phyloP scores from a whole-genome alignment of 805 yeast species.

The Spathaspora gorwiae region DNA sequence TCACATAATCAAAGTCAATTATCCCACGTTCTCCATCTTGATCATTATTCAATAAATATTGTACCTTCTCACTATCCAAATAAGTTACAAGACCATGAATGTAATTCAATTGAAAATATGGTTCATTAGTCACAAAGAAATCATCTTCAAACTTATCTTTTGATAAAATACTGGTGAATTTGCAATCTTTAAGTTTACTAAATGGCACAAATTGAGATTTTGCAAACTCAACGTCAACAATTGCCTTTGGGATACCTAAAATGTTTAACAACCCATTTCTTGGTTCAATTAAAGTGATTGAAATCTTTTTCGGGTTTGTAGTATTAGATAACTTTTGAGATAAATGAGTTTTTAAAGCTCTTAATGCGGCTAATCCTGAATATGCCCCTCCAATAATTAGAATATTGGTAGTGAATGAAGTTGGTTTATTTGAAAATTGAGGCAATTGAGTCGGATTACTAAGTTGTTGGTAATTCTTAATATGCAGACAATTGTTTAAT shows the following conservation, averaged over 20 bases:
- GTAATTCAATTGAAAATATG: conserved; percentile 20
- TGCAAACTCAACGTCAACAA: conserved; percentile 37
- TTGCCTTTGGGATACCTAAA: conserved; percentile 35
- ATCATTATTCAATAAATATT: conserved; percentile 17
- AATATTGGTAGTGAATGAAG: conserved; percentile 27
- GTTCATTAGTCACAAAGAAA: conserved; percentile 7
- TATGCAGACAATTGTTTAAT: background rate
- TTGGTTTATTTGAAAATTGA: background rate
- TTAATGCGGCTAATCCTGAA: conserved; percentile 35
- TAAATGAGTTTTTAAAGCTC: conserved; percentile 23
- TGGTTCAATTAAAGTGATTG: conserved; percentile 37
- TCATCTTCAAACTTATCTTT: conserved; percentile 16
- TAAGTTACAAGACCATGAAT: conserved; percentile 32
- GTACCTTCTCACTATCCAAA: conserved; percentile 22
- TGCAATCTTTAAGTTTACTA: conserved; percentile 22
- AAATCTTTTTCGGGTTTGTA: conserved; percentile 10
- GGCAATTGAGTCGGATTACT: conserved; percentile 1
- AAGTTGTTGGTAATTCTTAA: background rate
- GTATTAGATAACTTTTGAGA: conserved; percentile 1
- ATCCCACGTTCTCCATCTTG: conserved; percentile 6
- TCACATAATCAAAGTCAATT: conserved; percentile 42
- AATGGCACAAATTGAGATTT: conserved; percentile 33
- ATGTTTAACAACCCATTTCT: conserved; percentile 36
- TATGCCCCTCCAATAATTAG: conserved; percentile 40
- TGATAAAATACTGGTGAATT: conserved; percentile 25